Evolutionary conservation across 2,329 filamentous ascomycete genomes (phyloP).

Genomic region (Myotisia sp.): DNA sequence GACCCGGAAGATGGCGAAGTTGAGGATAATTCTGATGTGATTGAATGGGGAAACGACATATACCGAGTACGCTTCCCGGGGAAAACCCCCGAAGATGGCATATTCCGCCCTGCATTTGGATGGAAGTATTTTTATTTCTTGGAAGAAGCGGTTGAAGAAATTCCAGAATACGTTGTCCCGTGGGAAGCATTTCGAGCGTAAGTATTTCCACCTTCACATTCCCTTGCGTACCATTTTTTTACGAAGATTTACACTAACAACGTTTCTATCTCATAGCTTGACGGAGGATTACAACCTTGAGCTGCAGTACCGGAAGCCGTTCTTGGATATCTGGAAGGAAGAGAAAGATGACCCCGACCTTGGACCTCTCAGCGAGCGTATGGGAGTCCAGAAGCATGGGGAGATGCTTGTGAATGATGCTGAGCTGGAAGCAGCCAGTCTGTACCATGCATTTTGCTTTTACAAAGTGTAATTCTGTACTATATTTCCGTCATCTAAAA

Average conservation of each 20-base stretch:
- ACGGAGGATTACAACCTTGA: conserved; percentile 96
- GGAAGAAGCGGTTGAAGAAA: conserved; percentile 87
- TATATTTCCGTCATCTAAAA: too few species aligned
- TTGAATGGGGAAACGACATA: conserved; percentile 85
- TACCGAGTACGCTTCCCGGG: conserved; percentile 83
- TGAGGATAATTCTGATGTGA: conserved; percentile 48
- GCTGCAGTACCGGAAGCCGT: conserved; percentile 81
- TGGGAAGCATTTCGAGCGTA: conserved; percentile 90
- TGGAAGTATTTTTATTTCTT: conserved; percentile 98
- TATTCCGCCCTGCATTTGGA: conserved; percentile 87
- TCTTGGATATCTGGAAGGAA: conserved; percentile 78
- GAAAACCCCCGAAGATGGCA: conserved; percentile 66
- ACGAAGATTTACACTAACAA: background rate
- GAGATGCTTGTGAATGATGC: conserved; percentile 59
- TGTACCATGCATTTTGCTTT: conserved; percentile 93
- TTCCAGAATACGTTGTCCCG: conserved; percentile 93
- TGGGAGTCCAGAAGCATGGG: conserved; percentile 66
- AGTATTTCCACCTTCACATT: too few species aligned
- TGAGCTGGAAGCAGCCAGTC: conserved; percentile 83
- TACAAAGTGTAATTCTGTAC: conserved; percentile 72
- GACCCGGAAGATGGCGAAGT: conserved; percentile 32
- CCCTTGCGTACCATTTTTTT: background rate
- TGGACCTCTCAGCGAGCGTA: conserved; percentile 79
- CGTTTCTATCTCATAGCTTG: conserved; percentile 38
- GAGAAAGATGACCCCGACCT: conserved; percentile 75